Conservation (phyloP, 208 protist species). For the Trypanosoma avium region DNA sequence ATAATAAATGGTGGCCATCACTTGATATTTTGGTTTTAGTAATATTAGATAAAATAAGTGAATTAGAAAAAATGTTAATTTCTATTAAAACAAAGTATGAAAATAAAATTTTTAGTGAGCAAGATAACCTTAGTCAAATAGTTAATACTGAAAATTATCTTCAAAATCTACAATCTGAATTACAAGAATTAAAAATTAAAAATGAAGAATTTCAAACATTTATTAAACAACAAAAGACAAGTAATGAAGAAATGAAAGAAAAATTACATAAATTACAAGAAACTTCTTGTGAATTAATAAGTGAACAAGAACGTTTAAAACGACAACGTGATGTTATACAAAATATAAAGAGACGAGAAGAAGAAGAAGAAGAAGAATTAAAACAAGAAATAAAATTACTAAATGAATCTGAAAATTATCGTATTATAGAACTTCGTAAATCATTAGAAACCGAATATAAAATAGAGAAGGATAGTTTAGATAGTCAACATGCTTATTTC, state of each 20-base stretch:
- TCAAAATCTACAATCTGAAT: neutral
- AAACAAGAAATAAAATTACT: neutral
- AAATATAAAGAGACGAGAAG: too few relatives aligned
- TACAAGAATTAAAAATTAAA: neutral
- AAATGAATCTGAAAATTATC: neutral
- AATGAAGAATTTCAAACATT: neutral
- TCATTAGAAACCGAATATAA: neutral
- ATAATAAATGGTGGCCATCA: neutral
- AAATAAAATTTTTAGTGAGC: too few relatives aligned
- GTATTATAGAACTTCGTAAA: neutral
- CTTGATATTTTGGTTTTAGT: neutral
- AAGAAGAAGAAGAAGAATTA: neutral
- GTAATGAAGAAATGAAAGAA: neutral
- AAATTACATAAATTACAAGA: neutral
- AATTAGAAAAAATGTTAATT: neutral
- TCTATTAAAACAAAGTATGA: too few relatives aligned
- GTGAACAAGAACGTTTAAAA: neutral
- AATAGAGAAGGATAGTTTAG: neutral
- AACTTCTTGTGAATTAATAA: neutral
- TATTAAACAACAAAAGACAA: neutral
- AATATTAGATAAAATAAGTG: neutral
- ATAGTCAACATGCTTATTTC: neutral
- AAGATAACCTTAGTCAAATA: too few relatives aligned
- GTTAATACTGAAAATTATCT: too few relatives aligned
- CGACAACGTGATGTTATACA: too few relatives aligned